phyloP scores from a whole-genome alignment of 1,284 basidiomycete species.

The Ustilago shanxiensis region DNA sequence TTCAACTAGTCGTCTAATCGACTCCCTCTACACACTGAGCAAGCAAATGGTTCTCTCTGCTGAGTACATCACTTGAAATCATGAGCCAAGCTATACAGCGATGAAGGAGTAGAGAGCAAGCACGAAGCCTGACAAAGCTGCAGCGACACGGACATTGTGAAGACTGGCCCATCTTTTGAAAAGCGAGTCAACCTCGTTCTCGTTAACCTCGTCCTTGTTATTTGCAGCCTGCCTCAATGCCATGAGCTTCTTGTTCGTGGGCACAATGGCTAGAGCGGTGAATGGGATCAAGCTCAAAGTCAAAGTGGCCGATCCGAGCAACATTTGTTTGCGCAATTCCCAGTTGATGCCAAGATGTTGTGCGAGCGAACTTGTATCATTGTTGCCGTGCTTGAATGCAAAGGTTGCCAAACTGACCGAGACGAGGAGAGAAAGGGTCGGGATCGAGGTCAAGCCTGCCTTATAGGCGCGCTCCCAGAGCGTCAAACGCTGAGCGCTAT shows the following conservation, averaged over 20 bases:
- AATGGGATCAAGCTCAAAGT: conserved; percentile 24
- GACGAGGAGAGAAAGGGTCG: conserved; percentile 18
- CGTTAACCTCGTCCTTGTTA: conserved; percentile 27
- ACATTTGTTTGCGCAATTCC: conserved; percentile 18
- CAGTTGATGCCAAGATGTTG: conserved; percentile 24
- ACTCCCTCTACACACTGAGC: background rate
- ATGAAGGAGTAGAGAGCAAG: conserved; percentile 35
- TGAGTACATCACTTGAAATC: too few relatives aligned
- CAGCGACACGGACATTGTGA: conserved; percentile 39
- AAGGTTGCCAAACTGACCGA: conserved; percentile 15
- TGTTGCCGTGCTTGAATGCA: conserved; percentile 13
- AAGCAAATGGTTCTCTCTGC: background rate
- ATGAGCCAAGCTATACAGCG: conserved; percentile 1
- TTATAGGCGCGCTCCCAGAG: conserved; percentile 40
- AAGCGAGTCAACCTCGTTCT: conserved; percentile 17
- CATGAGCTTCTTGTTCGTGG: conserved; percentile 36
- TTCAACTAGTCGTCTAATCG: too few relatives aligned
- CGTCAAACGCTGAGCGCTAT: conserved; percentile 38
- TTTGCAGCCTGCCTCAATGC: conserved; percentile 28
- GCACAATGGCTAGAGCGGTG: conserved; percentile 28
- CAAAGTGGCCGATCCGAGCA: conserved; percentile 30
- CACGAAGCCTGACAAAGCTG: conserved; percentile 26
- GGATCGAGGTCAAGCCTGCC: conserved; percentile 26
- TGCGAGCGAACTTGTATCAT: conserved; percentile 9
- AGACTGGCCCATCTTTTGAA: conserved; percentile 31